Conservation (phyloP, 2,329 filamentous ascomycete species). For the Xylaria sp. region DNA sequence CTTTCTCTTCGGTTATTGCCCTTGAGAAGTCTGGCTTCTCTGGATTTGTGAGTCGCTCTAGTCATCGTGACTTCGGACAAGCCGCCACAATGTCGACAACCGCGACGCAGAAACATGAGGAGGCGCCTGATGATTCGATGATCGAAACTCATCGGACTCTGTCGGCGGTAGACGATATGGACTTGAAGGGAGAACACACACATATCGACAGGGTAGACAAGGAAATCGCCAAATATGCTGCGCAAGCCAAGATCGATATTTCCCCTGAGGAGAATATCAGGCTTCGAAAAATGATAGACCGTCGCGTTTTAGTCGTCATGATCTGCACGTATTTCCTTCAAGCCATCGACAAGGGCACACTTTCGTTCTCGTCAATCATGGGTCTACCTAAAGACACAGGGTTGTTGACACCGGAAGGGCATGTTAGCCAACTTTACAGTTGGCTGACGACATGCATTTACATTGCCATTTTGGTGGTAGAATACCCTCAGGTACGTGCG, state of each 20-base stretch:
- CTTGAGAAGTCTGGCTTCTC: neutral
- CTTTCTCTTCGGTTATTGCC: neutral
- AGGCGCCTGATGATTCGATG: constrained; percentile 30
- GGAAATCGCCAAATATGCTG: constrained; percentile 73
- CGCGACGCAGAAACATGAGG: constrained; percentile 30
- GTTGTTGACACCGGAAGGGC: constrained; percentile 49
- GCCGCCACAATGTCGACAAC: constrained; percentile 35
- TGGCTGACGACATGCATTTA: constrained; percentile 80
- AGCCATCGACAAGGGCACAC: constrained; percentile 70
- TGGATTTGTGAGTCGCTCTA: neutral
- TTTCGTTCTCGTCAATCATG: constrained; percentile 70
- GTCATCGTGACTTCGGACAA: neutral
- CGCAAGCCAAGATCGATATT: constrained; percentile 61
- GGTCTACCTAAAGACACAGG: constrained; percentile 58
- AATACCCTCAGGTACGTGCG: constrained; percentile 65
- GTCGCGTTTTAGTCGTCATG: constrained; percentile 72
- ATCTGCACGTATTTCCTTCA: constrained; percentile 76
- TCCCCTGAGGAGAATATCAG: constrained; percentile 63
- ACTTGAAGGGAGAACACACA: constrained; percentile 56
- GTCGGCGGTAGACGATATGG: constrained; percentile 43
- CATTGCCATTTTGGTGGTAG: constrained; percentile 71
- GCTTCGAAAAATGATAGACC: constrained; percentile 69
- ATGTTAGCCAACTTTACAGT: constrained; percentile 58
- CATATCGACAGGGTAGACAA: constrained; percentile 63
- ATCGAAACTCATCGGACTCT: constrained; percentile 40